Conservation (phyloP, 1,284 basidiomycete genomes). For the Boletellus deceptivus region DNA sequence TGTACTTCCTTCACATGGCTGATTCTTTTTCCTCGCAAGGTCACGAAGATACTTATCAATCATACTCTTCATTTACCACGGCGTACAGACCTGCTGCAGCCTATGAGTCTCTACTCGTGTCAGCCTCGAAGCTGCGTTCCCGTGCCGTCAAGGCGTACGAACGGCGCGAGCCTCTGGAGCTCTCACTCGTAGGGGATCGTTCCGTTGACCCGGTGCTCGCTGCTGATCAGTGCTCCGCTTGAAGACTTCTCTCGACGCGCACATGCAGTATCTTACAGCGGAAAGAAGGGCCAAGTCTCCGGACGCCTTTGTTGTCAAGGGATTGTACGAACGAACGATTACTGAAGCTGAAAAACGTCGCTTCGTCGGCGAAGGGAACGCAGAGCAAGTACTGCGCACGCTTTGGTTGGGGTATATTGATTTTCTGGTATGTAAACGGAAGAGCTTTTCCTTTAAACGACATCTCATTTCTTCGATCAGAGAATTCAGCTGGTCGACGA, state of each 20-base stretch:
- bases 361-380: constrained; percentile 48
- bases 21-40: constrained; percentile 36
- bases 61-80: constrained; percentile 87
- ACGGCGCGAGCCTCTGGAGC: constrained; percentile 61
- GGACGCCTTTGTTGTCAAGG: constrained; percentile 57
- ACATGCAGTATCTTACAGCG: constrained; percentile 59
- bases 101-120: constrained; percentile 76
- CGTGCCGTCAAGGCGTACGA: constrained; percentile 60
- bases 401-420: constrained; percentile 70
- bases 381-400: constrained; percentile 54
- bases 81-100: constrained; percentile 65
- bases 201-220: neutral
- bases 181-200: constrained; percentile 45
- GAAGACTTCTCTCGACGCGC: constrained; percentile 56
- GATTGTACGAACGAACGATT: constrained; percentile 78
- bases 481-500: constrained; percentile 45
- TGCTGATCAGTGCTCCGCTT: neutral
- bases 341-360: constrained; percentile 61
- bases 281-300: constrained; percentile 66
- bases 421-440: constrained; percentile 41
- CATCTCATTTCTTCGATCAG: constrained; percentile 33
- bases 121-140: constrained; percentile 68
- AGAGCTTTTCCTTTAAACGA: neutral
- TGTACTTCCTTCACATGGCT: constrained; percentile 1
- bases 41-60: constrained; percentile 75